Evolutionary conservation across 352 stramenopile genomes (phyloP).

Genomic region (Globisporangium alternatum): DNA sequence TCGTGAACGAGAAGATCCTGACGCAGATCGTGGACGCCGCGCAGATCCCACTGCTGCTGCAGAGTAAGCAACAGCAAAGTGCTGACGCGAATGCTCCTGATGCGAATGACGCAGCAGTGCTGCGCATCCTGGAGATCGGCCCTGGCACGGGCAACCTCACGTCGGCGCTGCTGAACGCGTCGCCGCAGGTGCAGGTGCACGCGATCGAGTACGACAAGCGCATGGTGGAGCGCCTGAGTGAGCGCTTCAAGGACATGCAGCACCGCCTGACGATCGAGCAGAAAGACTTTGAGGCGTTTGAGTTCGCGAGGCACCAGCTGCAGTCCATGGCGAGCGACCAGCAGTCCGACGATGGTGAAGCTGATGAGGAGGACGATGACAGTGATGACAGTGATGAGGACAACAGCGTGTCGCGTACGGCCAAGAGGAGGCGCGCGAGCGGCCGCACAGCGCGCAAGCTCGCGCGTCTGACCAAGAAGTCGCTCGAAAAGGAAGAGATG

Average conservation of each 20-base stretch:
- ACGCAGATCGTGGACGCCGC: slow-evolving; percentile 62
- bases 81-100: not conserved
- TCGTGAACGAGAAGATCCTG: slow-evolving; percentile 63
- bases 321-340: not conserved
- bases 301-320: slow-evolving; percentile 25
- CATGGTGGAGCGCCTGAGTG: slow-evolving; percentile 70
- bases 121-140: slow-evolving; percentile 82
- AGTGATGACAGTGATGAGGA: not conserved
- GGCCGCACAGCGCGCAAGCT: slow-evolving; percentile 9
- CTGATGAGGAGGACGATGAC: not conserved
- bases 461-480: slow-evolving; percentile 13
- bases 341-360: not conserved
- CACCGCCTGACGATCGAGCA: slow-evolving; percentile 33
- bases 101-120: not conserved
- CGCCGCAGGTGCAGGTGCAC: slow-evolving; percentile 49
- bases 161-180: slow-evolving; percentile 55
- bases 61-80: slow-evolving; percentile 21
- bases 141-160: slow-evolving; percentile 86
- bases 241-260: slow-evolving; percentile 43
- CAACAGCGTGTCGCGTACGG: not conserved
- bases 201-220: slow-evolving; percentile 73
- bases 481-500: slow-evolving; percentile 5
- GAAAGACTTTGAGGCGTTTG: slow-evolving; percentile 44
- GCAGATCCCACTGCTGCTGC: slow-evolving; percentile 34
- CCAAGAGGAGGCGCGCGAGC: slow-evolving; percentile 14